Conservation (phyloP, 352 stramenopile genomes). For the Salisapilia sapeloensis region DNA sequence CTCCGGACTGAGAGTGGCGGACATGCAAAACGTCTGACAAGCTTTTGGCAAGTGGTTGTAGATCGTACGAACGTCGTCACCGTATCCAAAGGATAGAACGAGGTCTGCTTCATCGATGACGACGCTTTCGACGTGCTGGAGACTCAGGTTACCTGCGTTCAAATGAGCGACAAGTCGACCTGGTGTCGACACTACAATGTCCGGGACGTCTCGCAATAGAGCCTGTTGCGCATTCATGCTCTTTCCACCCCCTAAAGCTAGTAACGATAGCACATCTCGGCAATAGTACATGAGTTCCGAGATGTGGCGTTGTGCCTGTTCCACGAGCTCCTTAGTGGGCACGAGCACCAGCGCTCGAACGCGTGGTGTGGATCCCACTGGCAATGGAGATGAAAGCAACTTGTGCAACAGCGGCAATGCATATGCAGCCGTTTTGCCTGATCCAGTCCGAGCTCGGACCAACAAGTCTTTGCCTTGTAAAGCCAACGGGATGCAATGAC, state of each 20-base stretch:
- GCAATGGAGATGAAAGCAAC: conserved; percentile 31
- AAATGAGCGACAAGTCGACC: conserved; percentile 86
- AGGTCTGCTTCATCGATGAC: conserved; percentile 98
- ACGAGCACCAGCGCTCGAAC: conserved; percentile 89
- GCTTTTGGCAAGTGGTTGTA: conserved; percentile 93
- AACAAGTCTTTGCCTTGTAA: conserved; percentile 88
- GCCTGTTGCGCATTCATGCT: conserved; percentile 83
- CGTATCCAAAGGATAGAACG: conserved; percentile 94
- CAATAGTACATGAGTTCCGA: conserved; percentile 95
- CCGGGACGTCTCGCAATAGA: conserved; percentile 66
- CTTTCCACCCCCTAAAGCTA: conserved; percentile 81
- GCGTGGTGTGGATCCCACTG: conserved; percentile 11
- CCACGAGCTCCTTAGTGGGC: conserved; percentile 94
- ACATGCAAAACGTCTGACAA: conserved; percentile 97
- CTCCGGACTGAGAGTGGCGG: conserved; percentile 92
- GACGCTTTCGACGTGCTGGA: conserved; percentile 88
- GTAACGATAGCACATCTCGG: conserved; percentile 84
- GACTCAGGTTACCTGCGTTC: conserved; percentile 51
- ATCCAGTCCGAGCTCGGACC: conserved; percentile 84
- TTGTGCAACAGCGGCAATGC: conserved; percentile 87
- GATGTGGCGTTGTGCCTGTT: conserved; percentile 87
- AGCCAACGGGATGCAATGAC: conserved; percentile 87
- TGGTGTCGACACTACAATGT: conserved; percentile 92
- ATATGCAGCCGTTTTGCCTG: conserved; percentile 90
- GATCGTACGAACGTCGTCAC: conserved; percentile 86